These are phyloP conservation scores for Phoma sp. DNA, from an alignment of 2,329 filamentous ascomycete species.

Conservation along the genomic window DNA sequence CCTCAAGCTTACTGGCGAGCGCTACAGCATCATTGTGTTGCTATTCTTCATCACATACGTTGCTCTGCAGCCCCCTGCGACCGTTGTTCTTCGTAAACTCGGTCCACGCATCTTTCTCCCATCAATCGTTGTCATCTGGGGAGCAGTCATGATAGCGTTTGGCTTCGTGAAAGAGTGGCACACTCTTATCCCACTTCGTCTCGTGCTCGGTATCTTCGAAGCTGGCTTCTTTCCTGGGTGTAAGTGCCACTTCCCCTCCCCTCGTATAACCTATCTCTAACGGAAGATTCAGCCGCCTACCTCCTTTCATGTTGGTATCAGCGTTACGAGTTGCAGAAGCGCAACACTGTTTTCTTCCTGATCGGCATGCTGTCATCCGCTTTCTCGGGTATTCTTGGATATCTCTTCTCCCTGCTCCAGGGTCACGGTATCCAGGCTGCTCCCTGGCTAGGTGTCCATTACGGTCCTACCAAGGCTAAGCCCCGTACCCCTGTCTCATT, in stretches of 20 bases:
- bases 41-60: constrained; percentile 38
- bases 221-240: constrained; percentile 38
- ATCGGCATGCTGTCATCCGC: constrained; percentile 33
- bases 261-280: no score
- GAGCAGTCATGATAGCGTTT: constrained; percentile 30
- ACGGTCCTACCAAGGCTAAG: constrained; percentile 29
- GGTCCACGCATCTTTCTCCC: constrained; percentile 31
- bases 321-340: constrained; percentile 60
- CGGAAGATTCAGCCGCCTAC: constrained; percentile 43
- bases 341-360: constrained; percentile 62
- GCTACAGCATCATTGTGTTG: constrained; percentile 30
- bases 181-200: constrained; percentile 28
- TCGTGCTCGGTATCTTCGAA: constrained; percentile 34
- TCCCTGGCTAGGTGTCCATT: constrained; percentile 41
- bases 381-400: constrained; percentile 35
- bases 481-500: constrained; percentile 27
- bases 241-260: background rate
- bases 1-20: constrained; percentile 35
- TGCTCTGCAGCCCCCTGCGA: constrained; percentile 31
- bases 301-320: constrained; percentile 67
- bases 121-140: constrained; percentile 30
- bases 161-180: constrained; percentile 36
- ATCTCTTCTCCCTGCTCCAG: constrained; percentile 54
- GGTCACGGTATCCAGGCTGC: constrained; percentile 50
- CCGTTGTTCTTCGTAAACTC: constrained; percentile 30